Evolutionary conservation across 2,329 filamentous ascomycete species (phyloP).

Genomic region (Colletotrichum sp.): DNA sequence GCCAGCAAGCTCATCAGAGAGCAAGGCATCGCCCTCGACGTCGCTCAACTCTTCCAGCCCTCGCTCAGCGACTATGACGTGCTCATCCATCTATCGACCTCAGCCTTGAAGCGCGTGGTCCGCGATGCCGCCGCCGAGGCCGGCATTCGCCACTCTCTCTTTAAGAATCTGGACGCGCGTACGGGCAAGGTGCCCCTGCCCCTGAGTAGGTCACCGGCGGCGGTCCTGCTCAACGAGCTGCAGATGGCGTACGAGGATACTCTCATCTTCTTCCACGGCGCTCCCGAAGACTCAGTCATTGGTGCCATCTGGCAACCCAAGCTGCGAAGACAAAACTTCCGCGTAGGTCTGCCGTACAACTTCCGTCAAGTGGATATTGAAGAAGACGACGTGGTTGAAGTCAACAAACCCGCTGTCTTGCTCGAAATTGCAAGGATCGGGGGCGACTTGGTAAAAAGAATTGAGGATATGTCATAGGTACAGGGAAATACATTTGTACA

Average conservation of each 20-base stretch:
- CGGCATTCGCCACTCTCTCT: conserved; percentile 54
- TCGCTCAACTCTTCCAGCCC: conserved; percentile 71
- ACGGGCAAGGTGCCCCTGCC: conserved; percentile 48
- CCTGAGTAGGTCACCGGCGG: conserved; percentile 64
- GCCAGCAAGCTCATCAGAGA: conserved; percentile 67
- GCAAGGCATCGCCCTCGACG: conserved; percentile 57
- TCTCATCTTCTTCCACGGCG: conserved; percentile 81
- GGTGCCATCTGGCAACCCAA: conserved; percentile 65
- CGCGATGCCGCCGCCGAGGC: conserved; percentile 40
- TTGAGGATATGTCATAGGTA: conserved; percentile 52
- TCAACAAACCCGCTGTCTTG: conserved; percentile 72
- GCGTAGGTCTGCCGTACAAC: conserved; percentile 72
- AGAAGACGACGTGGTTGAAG: conserved; percentile 55
- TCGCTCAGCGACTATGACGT: conserved; percentile 84
- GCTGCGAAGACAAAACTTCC: conserved; percentile 64
- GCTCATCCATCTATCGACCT: conserved; percentile 72
- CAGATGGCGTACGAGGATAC: conserved; percentile 68
- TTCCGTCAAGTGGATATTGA: conserved; percentile 37
- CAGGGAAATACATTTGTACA: neutral
- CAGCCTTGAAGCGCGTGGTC: conserved; percentile 48
- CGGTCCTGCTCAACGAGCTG: conserved; percentile 71
- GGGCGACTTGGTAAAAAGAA: conserved; percentile 69
- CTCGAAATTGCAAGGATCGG: conserved; percentile 75
- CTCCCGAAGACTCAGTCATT: conserved; percentile 58
- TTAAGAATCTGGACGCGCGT: conserved; percentile 80